Conservation (phyloP, 78 protist genomes). For the Protostelium mycophagum region DNA sequence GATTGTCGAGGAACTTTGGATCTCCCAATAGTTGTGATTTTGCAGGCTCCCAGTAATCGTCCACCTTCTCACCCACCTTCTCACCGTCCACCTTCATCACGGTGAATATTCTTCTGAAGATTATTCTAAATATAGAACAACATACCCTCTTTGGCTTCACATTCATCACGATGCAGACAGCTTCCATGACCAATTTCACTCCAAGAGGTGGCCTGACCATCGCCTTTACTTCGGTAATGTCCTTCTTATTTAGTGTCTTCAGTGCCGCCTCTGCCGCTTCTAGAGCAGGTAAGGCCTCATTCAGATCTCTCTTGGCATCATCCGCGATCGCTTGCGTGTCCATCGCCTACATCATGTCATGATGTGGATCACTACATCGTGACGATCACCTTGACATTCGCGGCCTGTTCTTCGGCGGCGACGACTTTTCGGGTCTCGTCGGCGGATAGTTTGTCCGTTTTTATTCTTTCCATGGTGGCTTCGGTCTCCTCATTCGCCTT, state of each 20-base stretch:
- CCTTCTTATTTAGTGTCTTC: slow-evolving; percentile 47
- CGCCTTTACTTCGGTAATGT: slow-evolving; percentile 61
- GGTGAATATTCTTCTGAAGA: too few relatives aligned
- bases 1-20: slow-evolving; percentile 32
- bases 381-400: background rate
- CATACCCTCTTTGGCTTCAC: slow-evolving; percentile 26
- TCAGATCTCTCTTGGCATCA: slow-evolving; percentile 67
- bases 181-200: slow-evolving; percentile 72
- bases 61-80: slow-evolving; percentile 38
- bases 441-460: slow-evolving; percentile 59
- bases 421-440: slow-evolving; percentile 27
- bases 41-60: slow-evolving; percentile 79
- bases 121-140: too few relatives aligned
- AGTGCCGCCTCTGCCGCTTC: slow-evolving; percentile 66
- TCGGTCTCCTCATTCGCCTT: slow-evolving; percentile 46
- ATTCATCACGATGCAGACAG: slow-evolving; percentile 72
- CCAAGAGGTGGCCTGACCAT: slow-evolving; percentile 72
- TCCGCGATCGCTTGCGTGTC: slow-evolving; percentile 51
- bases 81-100: background rate
- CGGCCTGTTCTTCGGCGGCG: slow-evolving; percentile 37
- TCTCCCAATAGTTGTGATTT: slow-evolving; percentile 44
- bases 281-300: slow-evolving; percentile 85
- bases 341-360: slow-evolving; percentile 67
- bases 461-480: slow-evolving; percentile 54
- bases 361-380: too few relatives aligned